These are phyloP conservation scores for Sporothrix euskadiensis DNA, from an alignment of 2,329 filamentous ascomycete species.

Conservation along the genomic window DNA sequence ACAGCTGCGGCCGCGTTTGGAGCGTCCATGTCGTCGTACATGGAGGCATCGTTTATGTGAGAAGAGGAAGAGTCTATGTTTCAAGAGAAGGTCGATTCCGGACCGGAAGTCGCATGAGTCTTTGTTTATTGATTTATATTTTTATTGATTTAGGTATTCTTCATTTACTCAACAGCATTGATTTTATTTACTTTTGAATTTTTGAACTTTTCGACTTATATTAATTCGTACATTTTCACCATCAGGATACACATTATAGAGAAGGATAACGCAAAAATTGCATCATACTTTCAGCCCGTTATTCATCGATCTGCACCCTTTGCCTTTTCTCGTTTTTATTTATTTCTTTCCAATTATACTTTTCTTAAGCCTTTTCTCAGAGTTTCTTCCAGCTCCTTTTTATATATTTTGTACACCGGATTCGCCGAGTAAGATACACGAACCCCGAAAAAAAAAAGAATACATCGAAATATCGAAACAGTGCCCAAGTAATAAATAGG, in stretches of 20 bases:
- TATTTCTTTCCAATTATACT: neutral
- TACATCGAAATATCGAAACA: neutral
- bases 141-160: neutral
- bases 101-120: neutral
- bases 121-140: neutral
- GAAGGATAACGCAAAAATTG: no score
- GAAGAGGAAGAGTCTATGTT: neutral
- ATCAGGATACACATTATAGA: no score
- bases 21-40: neutral
- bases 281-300: neutral
- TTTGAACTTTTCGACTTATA: neutral
- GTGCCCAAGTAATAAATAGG: neutral
- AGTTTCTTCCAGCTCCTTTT: neutral
- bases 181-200: neutral
- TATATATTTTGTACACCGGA: conserved; percentile 14
- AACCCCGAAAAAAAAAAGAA: neutral
- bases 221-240: neutral
- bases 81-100: neutral
- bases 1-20: neutral
- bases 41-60: conserved; percentile 11
- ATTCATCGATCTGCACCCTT: neutral
- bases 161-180: neutral
- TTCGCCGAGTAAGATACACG: neutral
- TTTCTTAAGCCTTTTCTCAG: neutral
- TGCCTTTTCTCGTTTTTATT: neutral